Evolutionary conservation across 2,329 filamentous ascomycete species (phyloP).

Genomic region (Coniochaeta sp.): DNA sequence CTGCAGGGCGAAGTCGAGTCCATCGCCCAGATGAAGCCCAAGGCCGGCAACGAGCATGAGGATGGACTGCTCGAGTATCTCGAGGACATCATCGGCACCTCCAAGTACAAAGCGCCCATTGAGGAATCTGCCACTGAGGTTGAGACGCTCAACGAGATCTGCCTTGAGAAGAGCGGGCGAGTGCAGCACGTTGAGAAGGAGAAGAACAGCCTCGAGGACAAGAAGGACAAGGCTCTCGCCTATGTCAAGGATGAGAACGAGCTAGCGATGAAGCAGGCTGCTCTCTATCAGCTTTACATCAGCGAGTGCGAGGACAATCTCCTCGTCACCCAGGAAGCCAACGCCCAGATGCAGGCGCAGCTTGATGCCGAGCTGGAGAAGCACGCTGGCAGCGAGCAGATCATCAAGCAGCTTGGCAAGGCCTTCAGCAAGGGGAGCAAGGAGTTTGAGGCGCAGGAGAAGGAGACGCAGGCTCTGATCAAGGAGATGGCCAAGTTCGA

Average conservation of each 20-base stretch:
- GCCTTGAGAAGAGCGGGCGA: conserved; percentile 87
- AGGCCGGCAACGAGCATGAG: conserved; percentile 90
- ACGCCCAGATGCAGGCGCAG: conserved; percentile 81
- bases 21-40: conserved; percentile 98
- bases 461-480: conserved; percentile 67
- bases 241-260: conserved; percentile 93
- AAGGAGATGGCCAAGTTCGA: conserved; percentile 92
- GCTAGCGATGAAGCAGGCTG: conserved; percentile 78
- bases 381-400: conserved; percentile 80
- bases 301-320: conserved; percentile 85
- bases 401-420: conserved; percentile 85
- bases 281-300: conserved; percentile 87
- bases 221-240: conserved; percentile 88
- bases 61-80: conserved; percentile 94
- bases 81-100: conserved; percentile 97
- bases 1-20: conserved; percentile 97
- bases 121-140: conserved; percentile 89
- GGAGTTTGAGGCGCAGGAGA: conserved; percentile 75
- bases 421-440: conserved; percentile 76
- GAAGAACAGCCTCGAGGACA: conserved; percentile 85
- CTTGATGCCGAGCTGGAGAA: conserved; percentile 85
- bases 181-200: conserved; percentile 98
- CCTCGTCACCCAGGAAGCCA: conserved; percentile 80
- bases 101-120: conserved; percentile 95
- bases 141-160: conserved; percentile 88